Percentiles rank a stretch among this genome's conserved stretches.
These are phyloP conservation scores for Annulohypoxylon maeteangense DNA, from an alignment of 495 filamentous ascomycete species.

Conservation along the genomic window DNA sequence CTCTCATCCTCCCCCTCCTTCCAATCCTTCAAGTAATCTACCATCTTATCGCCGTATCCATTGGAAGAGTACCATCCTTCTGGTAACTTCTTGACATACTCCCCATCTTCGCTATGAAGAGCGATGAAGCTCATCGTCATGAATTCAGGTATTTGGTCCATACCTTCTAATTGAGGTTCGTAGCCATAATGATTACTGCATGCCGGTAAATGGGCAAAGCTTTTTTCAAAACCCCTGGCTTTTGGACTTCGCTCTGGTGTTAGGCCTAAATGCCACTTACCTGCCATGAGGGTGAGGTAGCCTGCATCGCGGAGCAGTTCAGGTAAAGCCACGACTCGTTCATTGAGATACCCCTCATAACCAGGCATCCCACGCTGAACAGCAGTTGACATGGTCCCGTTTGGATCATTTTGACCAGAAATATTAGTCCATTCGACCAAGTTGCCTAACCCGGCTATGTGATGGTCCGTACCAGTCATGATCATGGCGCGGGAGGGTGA, in stretches of 20 bases:
- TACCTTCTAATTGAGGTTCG: slow-evolving; percentile 61
- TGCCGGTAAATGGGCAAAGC: slow-evolving; percentile 56
- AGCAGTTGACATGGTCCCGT: slow-evolving; percentile 51
- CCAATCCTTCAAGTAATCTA: slow-evolving; percentile 66
- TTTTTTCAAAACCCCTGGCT: slow-evolving; percentile 57
- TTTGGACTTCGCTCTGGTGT: slow-evolving; percentile 54
- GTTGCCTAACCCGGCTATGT: slow-evolving; percentile 62
- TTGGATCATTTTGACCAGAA: slow-evolving; percentile 47
- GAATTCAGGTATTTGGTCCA: slow-evolving; percentile 56
- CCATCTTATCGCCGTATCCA: slow-evolving; percentile 65
- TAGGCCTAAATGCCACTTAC: slow-evolving; percentile 68
- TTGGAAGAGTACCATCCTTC: slow-evolving; percentile 68
- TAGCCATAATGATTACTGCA: slow-evolving; percentile 69
- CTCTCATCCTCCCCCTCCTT: slow-evolving; percentile 59
- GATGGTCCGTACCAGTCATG: slow-evolving; percentile 64
- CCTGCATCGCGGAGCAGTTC: slow-evolving; percentile 70
- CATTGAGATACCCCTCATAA: slow-evolving; percentile 74
- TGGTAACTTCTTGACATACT: slow-evolving; percentile 60
- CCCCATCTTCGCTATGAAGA: slow-evolving; percentile 68
- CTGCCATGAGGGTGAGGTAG: slow-evolving; percentile 70
- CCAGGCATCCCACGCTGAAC: slow-evolving; percentile 65
- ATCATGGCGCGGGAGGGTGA: slow-evolving; percentile 73
- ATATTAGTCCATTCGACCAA: slow-evolving; percentile 55
- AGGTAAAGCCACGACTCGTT: slow-evolving; percentile 68
- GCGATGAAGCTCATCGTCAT: slow-evolving; percentile 65